phyloP scores from a whole-genome alignment of 2,329 filamentous ascomycete species.

The Orbilia brochopaga region DNA sequence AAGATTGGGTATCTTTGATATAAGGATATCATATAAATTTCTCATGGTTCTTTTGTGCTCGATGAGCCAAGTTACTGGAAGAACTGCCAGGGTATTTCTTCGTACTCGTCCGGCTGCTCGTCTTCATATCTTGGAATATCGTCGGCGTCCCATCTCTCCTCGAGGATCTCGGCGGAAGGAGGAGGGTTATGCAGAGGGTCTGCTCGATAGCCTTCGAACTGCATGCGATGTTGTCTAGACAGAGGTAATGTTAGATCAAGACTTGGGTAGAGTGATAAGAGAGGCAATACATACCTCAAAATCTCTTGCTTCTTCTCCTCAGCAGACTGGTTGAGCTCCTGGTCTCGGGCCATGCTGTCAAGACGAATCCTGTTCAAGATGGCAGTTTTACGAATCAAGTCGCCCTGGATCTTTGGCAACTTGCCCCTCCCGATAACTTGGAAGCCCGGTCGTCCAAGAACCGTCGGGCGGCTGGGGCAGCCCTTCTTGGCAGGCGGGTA shows the following conservation, averaged over 20 bases:
- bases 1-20: constrained; percentile 34
- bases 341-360: constrained; percentile 51
- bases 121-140: constrained; percentile 49
- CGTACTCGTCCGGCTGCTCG: constrained; percentile 39
- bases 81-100: constrained; percentile 48
- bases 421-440: constrained; percentile 43
- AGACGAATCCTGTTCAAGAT: constrained; percentile 65
- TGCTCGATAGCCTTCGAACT: constrained; percentile 43
- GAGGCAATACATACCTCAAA: constrained; percentile 18
- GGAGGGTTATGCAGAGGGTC: constrained; percentile 49
- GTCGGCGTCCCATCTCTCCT: constrained; percentile 48
- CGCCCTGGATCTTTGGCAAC: constrained; percentile 56
- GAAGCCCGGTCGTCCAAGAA: constrained; percentile 31
- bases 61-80: constrained; percentile 26
- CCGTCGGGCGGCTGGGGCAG: constrained; percentile 31
- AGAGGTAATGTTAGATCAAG: constrained; percentile 19
- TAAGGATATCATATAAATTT: constrained; percentile 7
- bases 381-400: constrained; percentile 68
- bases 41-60: neutral
- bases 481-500: constrained; percentile 47
- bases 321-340: constrained; percentile 40
- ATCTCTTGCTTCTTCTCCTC: constrained; percentile 50
- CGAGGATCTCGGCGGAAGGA: constrained; percentile 47
- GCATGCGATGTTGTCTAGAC: constrained; percentile 45
- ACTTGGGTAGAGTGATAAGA: neutral